Evolutionary conservation across 208 protist species (phyloP).

Genomic region (Trichomonas vaginalis): DNA sequence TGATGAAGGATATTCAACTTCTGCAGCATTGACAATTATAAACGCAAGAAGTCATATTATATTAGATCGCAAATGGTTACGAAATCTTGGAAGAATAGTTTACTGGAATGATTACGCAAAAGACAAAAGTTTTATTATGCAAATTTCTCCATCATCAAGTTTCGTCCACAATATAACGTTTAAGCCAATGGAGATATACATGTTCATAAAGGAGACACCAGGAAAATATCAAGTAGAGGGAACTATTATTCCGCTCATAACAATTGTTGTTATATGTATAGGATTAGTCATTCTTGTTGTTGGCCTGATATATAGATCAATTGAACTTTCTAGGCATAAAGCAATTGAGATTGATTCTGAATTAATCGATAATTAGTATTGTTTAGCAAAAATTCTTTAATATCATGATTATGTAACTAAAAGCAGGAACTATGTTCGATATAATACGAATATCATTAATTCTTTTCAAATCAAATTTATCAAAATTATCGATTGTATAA

Average conservation of each 20-base stretch:
- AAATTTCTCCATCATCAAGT: neutral
- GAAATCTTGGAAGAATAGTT: neutral
- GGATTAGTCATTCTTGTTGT: too few species aligned
- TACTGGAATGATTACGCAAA: neutral
- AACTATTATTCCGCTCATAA: neutral
- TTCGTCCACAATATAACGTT: neutral
- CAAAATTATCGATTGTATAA: too few species aligned
- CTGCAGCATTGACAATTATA: neutral
- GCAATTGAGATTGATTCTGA: too few species aligned
- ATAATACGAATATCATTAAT: too few species aligned
- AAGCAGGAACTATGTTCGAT: too few species aligned
- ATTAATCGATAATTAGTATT: too few species aligned
- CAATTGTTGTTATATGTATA: too few species aligned
- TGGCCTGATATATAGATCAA: too few species aligned
- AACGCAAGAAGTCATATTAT: neutral
- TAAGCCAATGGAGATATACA: neutral
- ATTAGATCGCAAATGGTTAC: neutral
- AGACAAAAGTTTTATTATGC: neutral
- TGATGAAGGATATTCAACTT: conserved; percentile 14
- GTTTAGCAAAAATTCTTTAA: too few species aligned
- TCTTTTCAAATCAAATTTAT: too few species aligned
- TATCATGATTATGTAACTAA: too few species aligned
- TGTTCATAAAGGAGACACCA: neutral
- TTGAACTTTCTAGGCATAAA: too few species aligned
- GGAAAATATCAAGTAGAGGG: neutral